Evolutionary conservation across 306 rosid species (phyloP).

Genomic region (Trifolium subterraneum): DNA sequence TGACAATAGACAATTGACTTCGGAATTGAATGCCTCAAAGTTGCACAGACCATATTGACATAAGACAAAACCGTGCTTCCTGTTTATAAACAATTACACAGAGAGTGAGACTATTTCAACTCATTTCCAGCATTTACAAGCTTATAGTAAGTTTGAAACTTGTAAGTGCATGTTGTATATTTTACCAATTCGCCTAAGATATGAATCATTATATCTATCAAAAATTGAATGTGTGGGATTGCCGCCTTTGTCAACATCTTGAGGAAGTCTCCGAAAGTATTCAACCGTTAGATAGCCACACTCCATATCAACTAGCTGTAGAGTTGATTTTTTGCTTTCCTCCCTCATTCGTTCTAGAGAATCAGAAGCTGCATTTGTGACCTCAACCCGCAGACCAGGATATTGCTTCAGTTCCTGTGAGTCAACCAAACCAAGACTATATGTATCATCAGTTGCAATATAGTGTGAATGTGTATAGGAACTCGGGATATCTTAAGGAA

Average conservation of each 20-base stretch:
- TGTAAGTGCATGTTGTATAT: background rate
- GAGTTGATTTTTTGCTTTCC: conserved; percentile 85
- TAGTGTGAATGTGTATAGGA: conserved; percentile 1
- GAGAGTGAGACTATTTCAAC: conserved; percentile 3
- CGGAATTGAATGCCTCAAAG: conserved; percentile 79
- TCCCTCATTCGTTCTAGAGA: conserved; percentile 87
- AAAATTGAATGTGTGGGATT: conserved; percentile 94
- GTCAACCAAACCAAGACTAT: conserved; percentile 21
- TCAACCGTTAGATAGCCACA: conserved; percentile 89
- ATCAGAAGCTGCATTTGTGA: conserved; percentile 79
- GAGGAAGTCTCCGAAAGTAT: conserved; percentile 94
- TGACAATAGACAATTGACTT: conserved; percentile 88
- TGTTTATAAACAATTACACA: conserved; percentile 42
- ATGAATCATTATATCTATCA: conserved; percentile 90
- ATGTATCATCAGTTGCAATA: conserved; percentile 19
- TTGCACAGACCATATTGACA: conserved; percentile 83
- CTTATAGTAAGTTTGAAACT: background rate
- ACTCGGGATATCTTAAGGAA: background rate
- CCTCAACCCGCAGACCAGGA: conserved; percentile 91
- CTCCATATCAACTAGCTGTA: conserved; percentile 92
- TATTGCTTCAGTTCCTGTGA: conserved; percentile 86
- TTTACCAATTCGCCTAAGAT: conserved; percentile 88
- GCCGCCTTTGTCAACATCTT: conserved; percentile 96
- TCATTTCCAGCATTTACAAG: conserved; percentile 1
- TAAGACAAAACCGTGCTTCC: conserved; percentile 81